A percentile compares a stretch with the other conserved stretches of the same genome.
phyloP scores from a whole-genome alignment of 179 eudicot species.

The Camellia oleifera region DNA sequence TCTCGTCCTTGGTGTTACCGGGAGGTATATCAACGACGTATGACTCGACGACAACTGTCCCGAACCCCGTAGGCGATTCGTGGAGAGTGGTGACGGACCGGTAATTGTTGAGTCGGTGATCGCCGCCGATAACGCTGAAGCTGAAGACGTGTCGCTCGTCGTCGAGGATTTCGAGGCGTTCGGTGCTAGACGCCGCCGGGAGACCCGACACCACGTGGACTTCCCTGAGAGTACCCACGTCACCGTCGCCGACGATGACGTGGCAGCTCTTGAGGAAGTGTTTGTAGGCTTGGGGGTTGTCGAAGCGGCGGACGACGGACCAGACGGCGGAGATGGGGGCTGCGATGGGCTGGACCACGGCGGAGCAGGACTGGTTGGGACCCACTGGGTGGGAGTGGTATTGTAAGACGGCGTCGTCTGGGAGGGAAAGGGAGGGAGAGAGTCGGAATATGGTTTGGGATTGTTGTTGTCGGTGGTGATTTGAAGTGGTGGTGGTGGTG shows the following conservation, averaged over 20 bases:
- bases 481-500: neutral
- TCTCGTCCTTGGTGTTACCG: conserved; percentile 25
- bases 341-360: conserved; percentile 12
- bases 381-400: conserved; percentile 38
- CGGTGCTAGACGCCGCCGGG: conserved; percentile 22
- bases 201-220: conserved; percentile 22
- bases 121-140: conserved; percentile 26
- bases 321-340: conserved; percentile 18
- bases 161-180: conserved; percentile 25
- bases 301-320: conserved; percentile 21
- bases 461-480: neutral
- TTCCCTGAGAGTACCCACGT: conserved; percentile 15
- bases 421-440: conserved; percentile 12
- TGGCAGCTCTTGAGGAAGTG: conserved; percentile 24
- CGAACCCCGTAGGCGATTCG: neutral
- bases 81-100: conserved; percentile 18
- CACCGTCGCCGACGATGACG: conserved; percentile 16
- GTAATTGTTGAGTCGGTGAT: conserved; percentile 20
- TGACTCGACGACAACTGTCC: conserved; percentile 23
- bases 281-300: conserved; percentile 25
- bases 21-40: conserved; percentile 25
- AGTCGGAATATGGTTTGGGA: neutral
- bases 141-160: conserved; percentile 23
- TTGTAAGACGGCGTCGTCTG: conserved; percentile 26
- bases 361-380: conserved; percentile 16